Percentiles rank a stretch among this genome's conserved stretches.
Conservation (phyloP, 2,329 filamentous ascomycete genomes). For the Pseudonectria foliicola region DNA sequence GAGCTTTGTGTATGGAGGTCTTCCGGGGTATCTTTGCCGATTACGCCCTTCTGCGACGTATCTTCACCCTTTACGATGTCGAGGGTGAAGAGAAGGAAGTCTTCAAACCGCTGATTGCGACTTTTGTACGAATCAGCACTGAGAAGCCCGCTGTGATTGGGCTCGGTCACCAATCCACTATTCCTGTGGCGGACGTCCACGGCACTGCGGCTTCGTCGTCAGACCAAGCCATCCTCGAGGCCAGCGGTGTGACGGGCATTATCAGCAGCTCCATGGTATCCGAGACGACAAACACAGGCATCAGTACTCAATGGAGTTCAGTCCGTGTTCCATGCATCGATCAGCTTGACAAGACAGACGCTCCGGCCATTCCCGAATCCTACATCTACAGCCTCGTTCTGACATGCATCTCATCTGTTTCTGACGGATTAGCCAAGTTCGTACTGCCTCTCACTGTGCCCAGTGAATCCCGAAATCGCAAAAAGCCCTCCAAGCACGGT, state of each 20-base stretch:
- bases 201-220: conserved; percentile 51
- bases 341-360: conserved; percentile 84
- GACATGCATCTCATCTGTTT: conserved; percentile 81
- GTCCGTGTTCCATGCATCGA: conserved; percentile 85
- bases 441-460: conserved; percentile 86
- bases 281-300: conserved; percentile 63
- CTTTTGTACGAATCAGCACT: conserved; percentile 85
- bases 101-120: conserved; percentile 73
- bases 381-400: conserved; percentile 88
- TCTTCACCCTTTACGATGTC: conserved; percentile 75
- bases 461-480: conserved; percentile 52
- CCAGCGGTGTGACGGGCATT: conserved; percentile 78
- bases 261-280: conserved; percentile 66
- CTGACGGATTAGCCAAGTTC: conserved; percentile 88
- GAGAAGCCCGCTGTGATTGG: conserved; percentile 88
- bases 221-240: conserved; percentile 84
- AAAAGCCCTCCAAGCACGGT: conserved; percentile 39
- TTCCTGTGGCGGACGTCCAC: conserved; percentile 56
- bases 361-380: conserved; percentile 78
- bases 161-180: conserved; percentile 78
- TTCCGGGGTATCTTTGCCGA: conserved; percentile 82
- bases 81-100: conserved; percentile 66
- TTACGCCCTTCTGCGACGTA: conserved; percentile 66
- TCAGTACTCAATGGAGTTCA: conserved; percentile 87
- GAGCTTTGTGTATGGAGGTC: conserved; percentile 84